phyloP scores from a whole-genome alignment of 2,329 filamentous ascomycete species.

The Elsinoe ampelina region DNA sequence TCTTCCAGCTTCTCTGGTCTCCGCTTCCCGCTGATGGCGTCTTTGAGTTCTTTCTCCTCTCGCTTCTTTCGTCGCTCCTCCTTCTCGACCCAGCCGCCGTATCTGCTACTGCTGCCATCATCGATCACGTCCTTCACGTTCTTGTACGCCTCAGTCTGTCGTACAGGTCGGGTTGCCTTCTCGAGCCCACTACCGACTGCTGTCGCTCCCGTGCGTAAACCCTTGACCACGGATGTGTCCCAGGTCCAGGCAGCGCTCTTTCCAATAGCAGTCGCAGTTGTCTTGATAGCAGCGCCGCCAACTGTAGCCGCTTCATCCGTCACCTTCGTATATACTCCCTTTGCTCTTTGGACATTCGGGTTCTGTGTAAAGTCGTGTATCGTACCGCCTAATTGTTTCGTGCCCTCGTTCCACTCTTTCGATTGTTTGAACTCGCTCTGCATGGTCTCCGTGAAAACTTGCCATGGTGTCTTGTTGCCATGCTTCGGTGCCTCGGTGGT shows the following conservation, averaged over 20 bases:
- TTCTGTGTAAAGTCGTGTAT: constrained; percentile 90
- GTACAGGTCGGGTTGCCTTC: constrained; percentile 87
- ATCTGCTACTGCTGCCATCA: constrained; percentile 89
- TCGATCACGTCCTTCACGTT: constrained; percentile 91
- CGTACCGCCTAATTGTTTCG: constrained; percentile 81
- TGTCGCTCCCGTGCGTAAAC: constrained; percentile 74
- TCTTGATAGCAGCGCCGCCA: constrained; percentile 71
- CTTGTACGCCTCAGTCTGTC: constrained; percentile 91
- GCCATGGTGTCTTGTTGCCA: constrained; percentile 96
- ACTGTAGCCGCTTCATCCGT: constrained; percentile 73
- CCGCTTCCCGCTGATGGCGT: constrained; percentile 37
- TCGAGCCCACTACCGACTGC: constrained; percentile 80
- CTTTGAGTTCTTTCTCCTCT: constrained; percentile 59
- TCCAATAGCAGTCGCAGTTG: constrained; percentile 76
- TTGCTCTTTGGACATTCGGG: constrained; percentile 76
- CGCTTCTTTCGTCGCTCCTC: constrained; percentile 78
- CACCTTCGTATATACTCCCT: constrained; percentile 77
- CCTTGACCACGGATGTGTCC: constrained; percentile 91
- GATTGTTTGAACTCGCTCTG: constrained; percentile 88
- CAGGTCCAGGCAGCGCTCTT: constrained; percentile 93
- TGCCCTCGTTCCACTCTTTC: constrained; percentile 98
- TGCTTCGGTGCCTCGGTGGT: constrained; percentile 84
- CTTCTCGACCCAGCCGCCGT: constrained; percentile 94
- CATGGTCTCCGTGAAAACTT: constrained; percentile 97
- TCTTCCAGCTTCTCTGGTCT: constrained; percentile 57